Conservation (phyloP, 352 stramenopile species). For the Globisporangium okanoganense region DNA sequence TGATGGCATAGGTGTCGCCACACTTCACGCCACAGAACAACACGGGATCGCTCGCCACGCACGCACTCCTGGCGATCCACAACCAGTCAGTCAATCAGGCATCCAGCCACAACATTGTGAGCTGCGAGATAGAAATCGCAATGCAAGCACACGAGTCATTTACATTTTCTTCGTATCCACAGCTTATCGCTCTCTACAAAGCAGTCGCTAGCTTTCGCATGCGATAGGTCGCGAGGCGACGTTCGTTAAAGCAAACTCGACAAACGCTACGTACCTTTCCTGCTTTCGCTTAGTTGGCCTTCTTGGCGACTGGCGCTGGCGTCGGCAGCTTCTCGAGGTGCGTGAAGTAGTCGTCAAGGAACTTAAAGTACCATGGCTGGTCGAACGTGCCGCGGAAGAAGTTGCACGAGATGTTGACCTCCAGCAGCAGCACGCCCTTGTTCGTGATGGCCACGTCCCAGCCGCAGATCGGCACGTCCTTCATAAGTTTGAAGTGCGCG, state of each 20-base stretch:
- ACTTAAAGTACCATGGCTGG: constrained; percentile 83
- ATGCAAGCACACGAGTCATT: neutral
- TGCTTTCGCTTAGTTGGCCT: constrained; percentile 27
- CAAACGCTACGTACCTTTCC: constrained; percentile 10
- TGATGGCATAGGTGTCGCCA: too few species aligned
- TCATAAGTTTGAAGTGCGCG: constrained; percentile 90
- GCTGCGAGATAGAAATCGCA: neutral
- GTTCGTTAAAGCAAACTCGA: neutral
- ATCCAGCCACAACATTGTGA: too few species aligned
- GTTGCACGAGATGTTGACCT: constrained; percentile 94
- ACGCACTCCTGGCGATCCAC: too few species aligned
- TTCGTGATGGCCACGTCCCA: constrained; percentile 93
- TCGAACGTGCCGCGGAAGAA: constrained; percentile 93
- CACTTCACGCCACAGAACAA: too few species aligned
- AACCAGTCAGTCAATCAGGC: too few species aligned
- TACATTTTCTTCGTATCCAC: neutral
- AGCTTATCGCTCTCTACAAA: neutral
- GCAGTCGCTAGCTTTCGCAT: neutral
- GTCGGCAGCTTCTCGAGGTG: constrained; percentile 63
- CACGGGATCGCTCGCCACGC: too few species aligned
- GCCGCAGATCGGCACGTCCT: constrained; percentile 89
- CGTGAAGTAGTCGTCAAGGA: constrained; percentile 84
- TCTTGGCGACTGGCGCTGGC: constrained; percentile 35
- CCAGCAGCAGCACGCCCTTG: constrained; percentile 82
- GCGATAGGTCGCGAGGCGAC: neutral